Base-by-base conservation (phyloP, 345 rosid species). In the Dimocarpus longan region DNA sequence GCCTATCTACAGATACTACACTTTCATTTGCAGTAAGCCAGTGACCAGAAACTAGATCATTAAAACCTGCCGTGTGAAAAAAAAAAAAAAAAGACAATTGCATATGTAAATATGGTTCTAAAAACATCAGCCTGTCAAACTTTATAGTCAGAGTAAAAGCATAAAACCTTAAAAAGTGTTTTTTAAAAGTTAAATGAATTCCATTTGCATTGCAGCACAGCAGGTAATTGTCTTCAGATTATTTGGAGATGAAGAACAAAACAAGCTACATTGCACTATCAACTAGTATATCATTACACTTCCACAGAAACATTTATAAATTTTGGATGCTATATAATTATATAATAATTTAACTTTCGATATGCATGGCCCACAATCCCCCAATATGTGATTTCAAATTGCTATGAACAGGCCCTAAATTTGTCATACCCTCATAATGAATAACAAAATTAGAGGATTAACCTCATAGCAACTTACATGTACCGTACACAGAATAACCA, bases 21-120 rank as follows among this genome's bases (percentile, higher is more conserved):
- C 93, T 91, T 70, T 66, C 82, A 80, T 92, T 91, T 68, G 87
- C 87, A 73, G 93, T 90, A 80, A 78, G 80, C 99, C 97, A 93
- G 60, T 54, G 82, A 70, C 97, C 97, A 83, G 89, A 85, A 66
- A 87, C 76, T 82, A 82, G 80, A 82, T 82, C 89, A 76, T 82
- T 80, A 32, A 82, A 84, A 57, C 96, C 98, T 95, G 71, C 15
- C 72, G 82, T 68, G 80, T 62, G 37, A 57, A 46, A 46, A 40
- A 12, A 40, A 32, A 48, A 73, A 56, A 42, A 65, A 40, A 8
- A 42, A 43, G 48, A 73, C 10, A 26, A 3, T 6, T 13, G 69
- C 64, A 26, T 59, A 44, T 16, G 66, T 67, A 28, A 52, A 50
- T 22, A 64, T 44, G 70, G 72, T 57, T 32, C 57, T 22, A 37